These are phyloP conservation scores for Piper longum DNA, from an alignment of 164 flowering plant species.

Conservation along the genomic window DNA sequence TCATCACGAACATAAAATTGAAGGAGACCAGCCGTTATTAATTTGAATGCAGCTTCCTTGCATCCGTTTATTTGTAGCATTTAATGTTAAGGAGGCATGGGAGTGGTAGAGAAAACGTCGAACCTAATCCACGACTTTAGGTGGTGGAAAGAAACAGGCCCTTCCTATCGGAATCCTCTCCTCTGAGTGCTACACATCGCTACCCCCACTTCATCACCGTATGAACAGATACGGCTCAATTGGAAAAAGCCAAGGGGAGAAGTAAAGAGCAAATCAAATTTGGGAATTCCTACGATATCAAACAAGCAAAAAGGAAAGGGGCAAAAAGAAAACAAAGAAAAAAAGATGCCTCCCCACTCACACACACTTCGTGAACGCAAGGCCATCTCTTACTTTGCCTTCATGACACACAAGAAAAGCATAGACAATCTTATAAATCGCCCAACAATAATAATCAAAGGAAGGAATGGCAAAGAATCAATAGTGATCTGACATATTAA, in stretches of 20 bases:
- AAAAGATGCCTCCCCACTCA: slow-evolving; percentile 9
- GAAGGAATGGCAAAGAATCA: slow-evolving; percentile 8
- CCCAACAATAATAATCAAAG: background rate
- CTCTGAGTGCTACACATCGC: slow-evolving; percentile 7
- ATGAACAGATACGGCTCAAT: background rate
- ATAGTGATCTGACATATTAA: background rate
- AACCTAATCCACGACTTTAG: slow-evolving; percentile 22
- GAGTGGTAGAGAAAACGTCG: slow-evolving; percentile 23
- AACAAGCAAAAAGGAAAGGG: background rate
- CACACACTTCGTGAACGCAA: slow-evolving; percentile 17
- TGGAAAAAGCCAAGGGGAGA: background rate
- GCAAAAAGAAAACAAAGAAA: slow-evolving; percentile 3
- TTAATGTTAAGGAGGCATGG: slow-evolving; percentile 14
- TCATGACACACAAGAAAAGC: background rate
- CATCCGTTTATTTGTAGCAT: slow-evolving; percentile 20
- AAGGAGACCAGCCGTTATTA: slow-evolving; percentile 15
- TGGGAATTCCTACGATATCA: background rate
- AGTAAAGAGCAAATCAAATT: background rate
- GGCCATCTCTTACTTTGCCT: background rate
- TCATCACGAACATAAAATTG: no score
- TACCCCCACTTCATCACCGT: slow-evolving; percentile 6
- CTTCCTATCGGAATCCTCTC: slow-evolving; percentile 5
- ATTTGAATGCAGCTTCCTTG: slow-evolving; percentile 7
- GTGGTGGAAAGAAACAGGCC: slow-evolving; percentile 11
- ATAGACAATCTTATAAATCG: background rate